Evolutionary conservation across 2,329 filamentous ascomycete species (phyloP).

Genomic region (Diplodia corticola): DNA sequence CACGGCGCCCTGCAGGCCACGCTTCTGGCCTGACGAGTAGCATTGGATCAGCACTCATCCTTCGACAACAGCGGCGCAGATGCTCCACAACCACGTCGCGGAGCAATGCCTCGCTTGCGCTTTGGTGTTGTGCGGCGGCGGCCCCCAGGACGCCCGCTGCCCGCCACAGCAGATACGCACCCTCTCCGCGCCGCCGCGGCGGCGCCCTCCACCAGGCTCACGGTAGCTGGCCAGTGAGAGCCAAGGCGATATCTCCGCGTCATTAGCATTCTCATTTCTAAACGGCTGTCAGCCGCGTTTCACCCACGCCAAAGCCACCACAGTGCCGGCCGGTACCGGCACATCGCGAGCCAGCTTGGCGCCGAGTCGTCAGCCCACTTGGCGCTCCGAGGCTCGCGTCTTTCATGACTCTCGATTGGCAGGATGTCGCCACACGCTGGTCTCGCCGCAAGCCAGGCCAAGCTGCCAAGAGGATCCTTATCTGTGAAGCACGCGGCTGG

Average conservation of each 20-base stretch:
- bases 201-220: neutral
- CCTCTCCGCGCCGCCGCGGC: neutral
- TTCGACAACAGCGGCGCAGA: neutral
- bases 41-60: conserved; percentile 1
- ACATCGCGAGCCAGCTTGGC: neutral
- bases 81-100: neutral
- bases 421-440: neutral
- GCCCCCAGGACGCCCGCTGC: neutral
- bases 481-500: neutral
- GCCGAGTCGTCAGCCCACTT: neutral
- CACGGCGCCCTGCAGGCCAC: neutral
- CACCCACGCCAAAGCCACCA: neutral
- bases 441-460: conserved; percentile 1
- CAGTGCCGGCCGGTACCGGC: conserved; percentile 3
- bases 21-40: neutral
- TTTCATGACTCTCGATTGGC: neutral
- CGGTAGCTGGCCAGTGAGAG: neutral
- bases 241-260: neutral
- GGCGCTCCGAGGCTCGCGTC: neutral
- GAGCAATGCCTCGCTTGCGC: conserved; percentile 4
- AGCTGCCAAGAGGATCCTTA: conserved; percentile 1
- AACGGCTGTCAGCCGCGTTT: conserved; percentile 4
- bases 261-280: conserved; percentile 10
- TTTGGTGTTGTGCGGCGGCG: neutral
- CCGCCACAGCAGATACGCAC: neutral